Conservation (phyloP, 805 yeast species). For the Candida ascalaphidarum region DNA sequence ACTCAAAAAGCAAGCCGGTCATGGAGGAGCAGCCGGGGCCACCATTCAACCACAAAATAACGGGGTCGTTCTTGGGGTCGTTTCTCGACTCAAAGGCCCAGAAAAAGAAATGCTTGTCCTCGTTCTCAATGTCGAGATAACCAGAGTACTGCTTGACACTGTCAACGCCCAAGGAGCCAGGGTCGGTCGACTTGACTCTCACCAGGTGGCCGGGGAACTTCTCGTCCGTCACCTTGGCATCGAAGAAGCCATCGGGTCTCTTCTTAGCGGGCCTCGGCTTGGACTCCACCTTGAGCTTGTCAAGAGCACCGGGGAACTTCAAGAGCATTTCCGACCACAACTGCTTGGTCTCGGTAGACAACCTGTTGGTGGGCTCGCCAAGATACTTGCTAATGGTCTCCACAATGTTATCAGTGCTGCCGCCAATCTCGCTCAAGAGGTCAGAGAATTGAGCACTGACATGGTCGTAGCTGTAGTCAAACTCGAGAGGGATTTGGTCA, state of each 20-base stretch:
- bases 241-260: slow-evolving; percentile 9
- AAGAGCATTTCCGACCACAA: slow-evolving; percentile 60
- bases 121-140: slow-evolving; percentile 71
- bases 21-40: slow-evolving; percentile 95
- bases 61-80: slow-evolving; percentile 80
- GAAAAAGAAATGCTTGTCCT: slow-evolving; percentile 85
- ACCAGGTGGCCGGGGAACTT: slow-evolving; percentile 27
- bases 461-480: too few species aligned
- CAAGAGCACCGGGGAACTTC: slow-evolving; percentile 49
- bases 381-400: slow-evolving; percentile 43
- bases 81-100: slow-evolving; percentile 92
- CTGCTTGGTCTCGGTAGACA: slow-evolving; percentile 41
- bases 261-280: slow-evolving; percentile 35
- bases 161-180: slow-evolving; percentile 55
- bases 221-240: slow-evolving; percentile 29
- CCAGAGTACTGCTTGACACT: slow-evolving; percentile 78
- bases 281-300: slow-evolving; percentile 40
- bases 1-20: slow-evolving; percentile 84
- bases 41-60: slow-evolving; percentile 88
- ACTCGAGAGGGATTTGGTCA: too few species aligned
- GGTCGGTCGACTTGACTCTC: slow-evolving; percentile 10
- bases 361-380: slow-evolving; percentile 39
- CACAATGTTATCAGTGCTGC: slow-evolving; percentile 22
- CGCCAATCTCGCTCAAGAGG: too few species aligned
- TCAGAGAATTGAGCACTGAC: too few species aligned